These are phyloP conservation scores for Leucosporidium scottii DNA, from an alignment of 768 basidiomycete species.

Conservation along the genomic window DNA sequence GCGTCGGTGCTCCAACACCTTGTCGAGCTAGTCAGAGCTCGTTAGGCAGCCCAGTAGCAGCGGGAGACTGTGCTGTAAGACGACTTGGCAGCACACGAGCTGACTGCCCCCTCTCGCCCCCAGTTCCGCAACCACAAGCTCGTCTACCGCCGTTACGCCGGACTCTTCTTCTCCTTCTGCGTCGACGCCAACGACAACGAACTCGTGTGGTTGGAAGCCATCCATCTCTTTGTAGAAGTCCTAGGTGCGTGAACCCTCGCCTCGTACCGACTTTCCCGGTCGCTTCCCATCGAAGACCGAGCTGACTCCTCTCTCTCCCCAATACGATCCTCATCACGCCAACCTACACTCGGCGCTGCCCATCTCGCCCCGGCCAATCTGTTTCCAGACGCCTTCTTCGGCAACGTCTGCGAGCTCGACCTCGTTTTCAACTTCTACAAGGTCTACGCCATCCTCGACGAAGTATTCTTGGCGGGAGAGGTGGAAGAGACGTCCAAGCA, in stretches of 20 bases:
- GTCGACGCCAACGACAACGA: slow-evolving; percentile 99
- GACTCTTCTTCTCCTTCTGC: slow-evolving; percentile 94
- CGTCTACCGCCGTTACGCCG: slow-evolving; percentile 92
- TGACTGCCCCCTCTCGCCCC: not conserved
- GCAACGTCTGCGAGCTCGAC: slow-evolving; percentile 91
- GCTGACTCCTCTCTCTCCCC: not conserved
- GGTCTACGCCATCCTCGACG: slow-evolving; percentile 97
- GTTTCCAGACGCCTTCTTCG: slow-evolving; percentile 54
- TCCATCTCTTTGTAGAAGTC: slow-evolving; percentile 96
- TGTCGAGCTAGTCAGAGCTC: not conserved
- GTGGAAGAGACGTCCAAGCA: slow-evolving; percentile 98
- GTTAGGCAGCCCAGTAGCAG: too few species aligned
- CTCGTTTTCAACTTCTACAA: slow-evolving; percentile 99
- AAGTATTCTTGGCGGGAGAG: slow-evolving; percentile 96
- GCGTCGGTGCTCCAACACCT: not conserved
- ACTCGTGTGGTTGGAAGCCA: slow-evolving; percentile 91
- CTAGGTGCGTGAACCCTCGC: slow-evolving; percentile 56
- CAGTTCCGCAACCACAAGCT: slow-evolving; percentile 98
- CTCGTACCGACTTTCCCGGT: too few species aligned
- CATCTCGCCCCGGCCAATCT: too few species aligned
- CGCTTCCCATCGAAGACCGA: too few species aligned
- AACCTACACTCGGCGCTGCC: too few species aligned
- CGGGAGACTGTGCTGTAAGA: too few species aligned
- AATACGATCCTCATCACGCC: too few species aligned
- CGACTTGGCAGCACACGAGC: too few species aligned